These are phyloP conservation scores for Dactylella cylindrospora DNA, from an alignment of 2,329 filamentous ascomycete genomes.

Conservation along the genomic window DNA sequence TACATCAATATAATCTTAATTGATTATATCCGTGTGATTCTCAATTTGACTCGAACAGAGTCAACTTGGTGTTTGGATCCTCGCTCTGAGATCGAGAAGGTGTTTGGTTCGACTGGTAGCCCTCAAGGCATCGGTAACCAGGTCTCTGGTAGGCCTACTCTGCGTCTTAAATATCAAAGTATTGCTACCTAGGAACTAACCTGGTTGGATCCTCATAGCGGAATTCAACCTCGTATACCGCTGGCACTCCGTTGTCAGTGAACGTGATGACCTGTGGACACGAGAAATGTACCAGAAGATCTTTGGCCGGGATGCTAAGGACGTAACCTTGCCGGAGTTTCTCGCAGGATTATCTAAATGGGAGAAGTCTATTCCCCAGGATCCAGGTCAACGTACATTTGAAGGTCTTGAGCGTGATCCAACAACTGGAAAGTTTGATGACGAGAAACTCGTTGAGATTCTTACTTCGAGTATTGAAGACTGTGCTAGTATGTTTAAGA, in stretches of 20 bases:
- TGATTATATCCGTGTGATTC: conserved; percentile 60
- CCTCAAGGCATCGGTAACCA: conserved; percentile 51
- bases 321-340: conserved; percentile 63
- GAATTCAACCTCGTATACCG: conserved; percentile 53
- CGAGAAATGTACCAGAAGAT: conserved; percentile 48
- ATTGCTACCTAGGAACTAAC: neutral
- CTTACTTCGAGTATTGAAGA: conserved; percentile 64
- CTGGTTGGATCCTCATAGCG: conserved; percentile 33
- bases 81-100: conserved; percentile 48
- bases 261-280: conserved; percentile 50
- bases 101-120: conserved; percentile 44
- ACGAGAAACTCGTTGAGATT: conserved; percentile 61
- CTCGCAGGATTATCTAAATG: conserved; percentile 65
- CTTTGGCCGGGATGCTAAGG: conserved; percentile 27
- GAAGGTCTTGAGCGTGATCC: conserved; percentile 57
- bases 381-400: conserved; percentile 63
- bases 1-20: conserved; percentile 60
- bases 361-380: conserved; percentile 62
- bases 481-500: conserved; percentile 62
- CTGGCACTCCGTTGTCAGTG: conserved; percentile 51
- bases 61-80: conserved; percentile 51
- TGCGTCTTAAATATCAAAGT: neutral
- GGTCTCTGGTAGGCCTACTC: conserved; percentile 45
- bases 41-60: conserved; percentile 52
- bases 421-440: conserved; percentile 59